Base-by-base conservation (phyloP, 148 eudicot genomes). In the Rhododendron simsii region DNA sequence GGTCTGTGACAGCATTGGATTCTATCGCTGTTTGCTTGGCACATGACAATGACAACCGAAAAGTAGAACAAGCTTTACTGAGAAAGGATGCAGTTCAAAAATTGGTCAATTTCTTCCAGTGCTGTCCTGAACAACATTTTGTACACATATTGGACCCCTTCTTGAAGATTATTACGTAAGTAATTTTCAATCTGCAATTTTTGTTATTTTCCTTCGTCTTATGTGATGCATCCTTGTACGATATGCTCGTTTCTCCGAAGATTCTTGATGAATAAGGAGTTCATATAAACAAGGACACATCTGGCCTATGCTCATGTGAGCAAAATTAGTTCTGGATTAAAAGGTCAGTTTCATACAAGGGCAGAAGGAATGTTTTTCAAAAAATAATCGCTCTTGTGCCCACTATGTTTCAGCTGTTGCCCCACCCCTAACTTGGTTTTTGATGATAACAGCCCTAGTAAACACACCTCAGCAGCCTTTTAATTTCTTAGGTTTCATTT, bases 1-100 rank as follows among this genome's bases (percentile, higher is more conserved):
- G 99, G 99, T 97, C 99, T 16, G 99, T 94, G 80, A 95, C 98
- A 41, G 98, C 99, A 81, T 91, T 97, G 84, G 99, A 97, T 87
- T 97, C 99, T 21, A 92, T 97, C 59, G 99, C 99, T 37, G 95
- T 95, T 76, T 97, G 99, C 90, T 90, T 97, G 91, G 98, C 99
- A 81, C 98, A 95, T 91, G 99, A 97, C 87, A 97, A 93, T 87
- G 99, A 97, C 89, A 97, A 87, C 88, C 88, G 91, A 67, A 97
- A 95, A 91, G 99, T 97, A 86, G 99, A 97, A 89, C 99, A 97
- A 93, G 95, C 99, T 65, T 91, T 97, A 86, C 89, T 95, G 45
- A 97, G 90, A 89, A 97, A 97, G 88, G 99, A 97, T n/a, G 98
- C 99, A 12, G 95, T 97, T 89, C 98, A 95, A 82, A 95, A 94